A percentile compares a stretch with the other conserved stretches of the same genome.
Evolutionary conservation across 768 basidiomycete species (phyloP).

Genomic region (Hericium alpestre): DNA sequence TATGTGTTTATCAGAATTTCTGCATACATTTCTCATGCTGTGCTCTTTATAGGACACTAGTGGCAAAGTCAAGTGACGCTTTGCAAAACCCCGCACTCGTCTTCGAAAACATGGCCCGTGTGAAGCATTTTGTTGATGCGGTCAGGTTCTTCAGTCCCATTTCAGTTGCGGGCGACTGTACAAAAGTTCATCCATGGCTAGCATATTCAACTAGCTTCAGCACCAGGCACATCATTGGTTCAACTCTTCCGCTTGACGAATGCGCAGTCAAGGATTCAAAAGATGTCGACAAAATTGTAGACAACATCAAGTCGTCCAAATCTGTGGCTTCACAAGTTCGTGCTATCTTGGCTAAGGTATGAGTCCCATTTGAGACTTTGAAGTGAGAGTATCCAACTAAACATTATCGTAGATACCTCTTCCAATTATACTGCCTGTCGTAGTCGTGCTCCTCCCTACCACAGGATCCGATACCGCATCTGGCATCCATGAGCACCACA

Average conservation of each 20-base stretch:
- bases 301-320: slow-evolving; percentile 12
- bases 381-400: no score
- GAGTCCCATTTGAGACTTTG: no score
- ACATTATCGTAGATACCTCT: no score
- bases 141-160: slow-evolving; percentile 18
- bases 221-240: slow-evolving; percentile 18
- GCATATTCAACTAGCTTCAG: slow-evolving; percentile 20
- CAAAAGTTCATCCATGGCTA: slow-evolving; percentile 15
- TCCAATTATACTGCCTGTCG: no score
- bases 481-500: slow-evolving; percentile 15
- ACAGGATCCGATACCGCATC: slow-evolving; percentile 16
- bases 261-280: no score
- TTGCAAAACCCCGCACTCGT: slow-evolving; percentile 18
- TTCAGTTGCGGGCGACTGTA: no score
- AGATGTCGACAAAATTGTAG: no score
- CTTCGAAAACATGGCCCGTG: slow-evolving; percentile 19
- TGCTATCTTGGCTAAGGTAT: slow-evolving; percentile 20
- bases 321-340: slow-evolving; percentile 17
- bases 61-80: no score
- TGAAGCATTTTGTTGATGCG: slow-evolving; percentile 16
- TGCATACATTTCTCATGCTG: no score
- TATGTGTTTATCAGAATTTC: no score
- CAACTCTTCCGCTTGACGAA: no score
- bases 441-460: slow-evolving; percentile 19
- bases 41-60: no score